Conservation (phyloP, 2,329 filamentous ascomycete species). For the Sphaerulina musiva region DNA sequence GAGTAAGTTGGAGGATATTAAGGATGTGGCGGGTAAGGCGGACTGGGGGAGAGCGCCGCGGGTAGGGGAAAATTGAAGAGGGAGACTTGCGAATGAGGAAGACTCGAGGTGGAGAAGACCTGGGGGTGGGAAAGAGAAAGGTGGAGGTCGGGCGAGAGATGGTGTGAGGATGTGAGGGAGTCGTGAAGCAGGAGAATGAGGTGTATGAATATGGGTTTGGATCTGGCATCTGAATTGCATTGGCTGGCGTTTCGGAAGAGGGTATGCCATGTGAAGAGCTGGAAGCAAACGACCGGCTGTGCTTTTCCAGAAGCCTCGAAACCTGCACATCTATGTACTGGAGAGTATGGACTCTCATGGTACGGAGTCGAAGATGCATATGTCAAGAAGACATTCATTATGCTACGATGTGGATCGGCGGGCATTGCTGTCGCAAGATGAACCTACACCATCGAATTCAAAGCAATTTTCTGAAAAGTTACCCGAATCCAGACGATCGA, state of each 20-base stretch:
- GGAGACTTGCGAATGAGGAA: not conserved
- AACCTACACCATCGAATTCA: no score
- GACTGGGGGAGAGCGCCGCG: slow-evolving; percentile 38
- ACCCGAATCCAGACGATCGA: no score
- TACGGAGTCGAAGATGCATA: no score
- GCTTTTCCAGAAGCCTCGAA: no score
- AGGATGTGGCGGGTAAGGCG: slow-evolving; percentile 50
- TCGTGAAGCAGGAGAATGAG: not conserved
- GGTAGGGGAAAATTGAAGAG: not conserved
- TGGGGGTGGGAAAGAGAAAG: not conserved
- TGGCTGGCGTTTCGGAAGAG: not conserved
- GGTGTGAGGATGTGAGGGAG: not conserved
- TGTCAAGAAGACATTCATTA: no score
- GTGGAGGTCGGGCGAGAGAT: not conserved
- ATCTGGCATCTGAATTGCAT: slow-evolving; percentile 1
- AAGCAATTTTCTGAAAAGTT: no score
- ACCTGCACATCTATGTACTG: no score
- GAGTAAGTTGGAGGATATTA: slow-evolving; percentile 55
- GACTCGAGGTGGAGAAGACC: not conserved
- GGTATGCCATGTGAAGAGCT: not conserved
- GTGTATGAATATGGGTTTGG: slow-evolving; percentile 6
- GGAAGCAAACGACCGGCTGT: no score
- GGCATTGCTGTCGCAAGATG: no score
- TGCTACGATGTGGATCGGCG: no score
- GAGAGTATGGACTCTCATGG: no score